A percentile compares a stretch with the other conserved stretches of the same genome.
Evolutionary conservation across 306 rosid genomes (phyloP).

Genomic region (Fagus crenata): DNA sequence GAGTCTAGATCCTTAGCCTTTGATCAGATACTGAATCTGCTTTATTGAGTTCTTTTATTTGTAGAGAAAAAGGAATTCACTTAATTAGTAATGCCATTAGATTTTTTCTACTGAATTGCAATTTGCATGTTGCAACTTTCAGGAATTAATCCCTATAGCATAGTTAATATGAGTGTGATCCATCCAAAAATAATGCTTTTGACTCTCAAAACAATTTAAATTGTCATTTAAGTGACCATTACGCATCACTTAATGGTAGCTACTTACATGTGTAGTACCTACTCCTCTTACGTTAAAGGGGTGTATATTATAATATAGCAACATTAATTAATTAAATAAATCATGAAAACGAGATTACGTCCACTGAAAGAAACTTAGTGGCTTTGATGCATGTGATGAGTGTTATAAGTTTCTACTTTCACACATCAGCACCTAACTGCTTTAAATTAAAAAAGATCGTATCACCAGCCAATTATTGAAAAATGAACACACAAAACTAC

Average conservation of each 20-base stretch:
- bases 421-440: slow-evolving; percentile 1
- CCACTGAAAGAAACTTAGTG: neutral
- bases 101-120: no score
- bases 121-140: no score
- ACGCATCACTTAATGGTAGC: no score
- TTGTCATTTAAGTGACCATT: no score
- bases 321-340: neutral
- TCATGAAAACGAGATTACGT: neutral
- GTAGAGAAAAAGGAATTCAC: no score
- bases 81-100: no score
- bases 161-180: no score
- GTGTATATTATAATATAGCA: no score
- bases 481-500: neutral
- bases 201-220: no score
- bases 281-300: neutral
- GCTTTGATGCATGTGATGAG: neutral
- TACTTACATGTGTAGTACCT: neutral
- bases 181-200: no score
- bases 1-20: neutral
- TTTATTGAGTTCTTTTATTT: neutral
- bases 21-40: neutral
- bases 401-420: neutral
- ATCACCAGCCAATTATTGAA: neutral
- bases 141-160: no score
- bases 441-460: neutral